phyloP scores from a whole-genome alignment of 2,329 filamentous ascomycete genomes.

The Stagonosporopsis tanaceti region DNA sequence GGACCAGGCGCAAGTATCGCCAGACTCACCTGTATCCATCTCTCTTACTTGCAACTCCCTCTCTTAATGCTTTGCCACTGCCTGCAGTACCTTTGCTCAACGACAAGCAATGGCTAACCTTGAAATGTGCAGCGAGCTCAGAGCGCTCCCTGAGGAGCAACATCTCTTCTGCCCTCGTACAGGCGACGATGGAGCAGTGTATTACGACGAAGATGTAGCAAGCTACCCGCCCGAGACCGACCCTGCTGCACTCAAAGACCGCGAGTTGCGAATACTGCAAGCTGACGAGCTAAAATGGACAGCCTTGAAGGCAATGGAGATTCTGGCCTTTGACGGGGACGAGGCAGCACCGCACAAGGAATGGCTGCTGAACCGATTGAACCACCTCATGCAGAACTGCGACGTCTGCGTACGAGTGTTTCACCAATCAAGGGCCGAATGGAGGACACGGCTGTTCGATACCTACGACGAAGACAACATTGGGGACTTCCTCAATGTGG shows the following conservation, averaged over 20 bases:
- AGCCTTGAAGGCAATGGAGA: slow-evolving; percentile 53
- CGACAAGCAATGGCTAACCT: slow-evolving; percentile 34
- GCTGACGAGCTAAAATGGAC: slow-evolving; percentile 52
- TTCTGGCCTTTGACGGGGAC: slow-evolving; percentile 58
- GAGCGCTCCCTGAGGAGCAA: slow-evolving; percentile 47
- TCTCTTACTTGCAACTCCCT: background rate
- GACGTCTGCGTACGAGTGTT: slow-evolving; percentile 60
- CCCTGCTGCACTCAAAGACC: slow-evolving; percentile 34
- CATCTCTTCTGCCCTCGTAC: slow-evolving; percentile 60
- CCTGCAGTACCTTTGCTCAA: background rate
- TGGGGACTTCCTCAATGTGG: slow-evolving; percentile 51
- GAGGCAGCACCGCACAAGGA: slow-evolving; percentile 55
- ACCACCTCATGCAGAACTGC: slow-evolving; percentile 55
- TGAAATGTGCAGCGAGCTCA: slow-evolving; percentile 44
- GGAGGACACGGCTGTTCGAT: slow-evolving; percentile 52
- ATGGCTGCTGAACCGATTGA: slow-evolving; percentile 51
- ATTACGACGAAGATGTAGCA: slow-evolving; percentile 57
- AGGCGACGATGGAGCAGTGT: slow-evolving; percentile 46
- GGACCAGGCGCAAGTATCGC: background rate
- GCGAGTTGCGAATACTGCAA: slow-evolving; percentile 46
- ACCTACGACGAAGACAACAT: slow-evolving; percentile 57
- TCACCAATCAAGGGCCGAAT: slow-evolving; percentile 53
- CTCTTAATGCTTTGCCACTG: background rate
- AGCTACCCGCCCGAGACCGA: slow-evolving; percentile 41
- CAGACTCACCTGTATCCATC: background rate